Evolutionary conservation across 495 filamentous ascomycete genomes (phyloP), one percentile per base, ranked within the genome.

Genomic region (Pyrenula massariospora): DNA sequence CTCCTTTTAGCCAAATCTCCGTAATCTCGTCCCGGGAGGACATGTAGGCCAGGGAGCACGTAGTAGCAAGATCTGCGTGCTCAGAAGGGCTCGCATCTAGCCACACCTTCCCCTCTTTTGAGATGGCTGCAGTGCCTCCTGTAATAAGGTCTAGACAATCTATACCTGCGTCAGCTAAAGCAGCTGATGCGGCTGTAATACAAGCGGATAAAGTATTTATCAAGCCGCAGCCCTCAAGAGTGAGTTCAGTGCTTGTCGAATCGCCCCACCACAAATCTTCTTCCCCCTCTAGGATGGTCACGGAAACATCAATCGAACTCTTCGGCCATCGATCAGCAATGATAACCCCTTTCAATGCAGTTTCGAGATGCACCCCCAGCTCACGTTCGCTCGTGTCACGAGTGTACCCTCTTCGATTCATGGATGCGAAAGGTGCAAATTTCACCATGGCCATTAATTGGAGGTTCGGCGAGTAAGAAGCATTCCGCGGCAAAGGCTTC

Each of bases 261-360:
- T 81, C 73, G 22, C 77, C 76, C 78, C 77, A 79, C 76, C 77
- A 80, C 54, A 81, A 78, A 55, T 87, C 86, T 57, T 83, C 84
- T 59, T 96, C 93, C 3, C 89, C 94, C 72, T 98, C 93, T 12
- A 98, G 73, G 48, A 98, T 83, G 0, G 91, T 96, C 54, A 98
- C 78, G 8, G 94, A 84, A 25, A 97, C 83, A 59, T 98, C 93
- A 12, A 95, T 82, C 19, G 90, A 91, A 66, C 88, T 95, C 77
- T 98, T 98, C 19, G 93, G 93, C 89, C 93, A 98, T 25, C 91
- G 77, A 62, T 93, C 88, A 12, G 88, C 89, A 60, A 96, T 91
- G 52, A 97, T 85, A 1, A 88, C 86, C 2, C 94, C 91, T 24
- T 88, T 75, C 23, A 98, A 75, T 52, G 94, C 93, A 8, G 89